phyloP scores from a whole-genome alignment of 306 rosid species.

The Betula pendula region DNA sequence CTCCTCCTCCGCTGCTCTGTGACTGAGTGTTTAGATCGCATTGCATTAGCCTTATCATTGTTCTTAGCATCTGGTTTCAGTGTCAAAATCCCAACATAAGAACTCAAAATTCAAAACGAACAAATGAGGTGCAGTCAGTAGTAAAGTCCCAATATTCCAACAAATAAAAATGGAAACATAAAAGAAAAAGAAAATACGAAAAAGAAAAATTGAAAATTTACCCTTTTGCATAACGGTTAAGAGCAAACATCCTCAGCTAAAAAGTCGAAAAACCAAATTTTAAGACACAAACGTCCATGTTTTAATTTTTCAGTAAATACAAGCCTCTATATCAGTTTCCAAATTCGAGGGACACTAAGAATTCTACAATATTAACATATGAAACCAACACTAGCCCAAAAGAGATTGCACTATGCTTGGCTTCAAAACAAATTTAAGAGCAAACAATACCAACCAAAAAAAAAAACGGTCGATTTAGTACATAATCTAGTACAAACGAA shows the following conservation, averaged over 20 bases:
- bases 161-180: background rate
- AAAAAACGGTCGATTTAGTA: background rate
- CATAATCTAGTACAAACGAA: slow-evolving; percentile 21
- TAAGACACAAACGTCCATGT: background rate
- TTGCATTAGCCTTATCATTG: slow-evolving; percentile 76
- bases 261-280: slow-evolving; percentile 1
- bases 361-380: background rate
- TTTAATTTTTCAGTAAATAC: no score
- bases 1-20: slow-evolving; percentile 99
- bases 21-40: slow-evolving; percentile 90
- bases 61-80: slow-evolving; percentile 68
- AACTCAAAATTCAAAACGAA: slow-evolving; percentile 23
- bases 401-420: slow-evolving; percentile 1
- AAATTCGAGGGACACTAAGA: background rate
- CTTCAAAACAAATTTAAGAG: background rate
- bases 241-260: background rate
- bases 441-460: background rate
- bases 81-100: slow-evolving; percentile 22
- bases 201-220: background rate
- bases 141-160: slow-evolving; percentile 23
- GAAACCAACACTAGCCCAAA: background rate
- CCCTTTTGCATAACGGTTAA: background rate
- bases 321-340: background rate
- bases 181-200: background rate
- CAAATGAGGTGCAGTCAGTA: slow-evolving; percentile 11